Evolutionary conservation across 495 filamentous ascomycete genomes (phyloP).

Genomic region (Baudoinia panamericana): DNA sequence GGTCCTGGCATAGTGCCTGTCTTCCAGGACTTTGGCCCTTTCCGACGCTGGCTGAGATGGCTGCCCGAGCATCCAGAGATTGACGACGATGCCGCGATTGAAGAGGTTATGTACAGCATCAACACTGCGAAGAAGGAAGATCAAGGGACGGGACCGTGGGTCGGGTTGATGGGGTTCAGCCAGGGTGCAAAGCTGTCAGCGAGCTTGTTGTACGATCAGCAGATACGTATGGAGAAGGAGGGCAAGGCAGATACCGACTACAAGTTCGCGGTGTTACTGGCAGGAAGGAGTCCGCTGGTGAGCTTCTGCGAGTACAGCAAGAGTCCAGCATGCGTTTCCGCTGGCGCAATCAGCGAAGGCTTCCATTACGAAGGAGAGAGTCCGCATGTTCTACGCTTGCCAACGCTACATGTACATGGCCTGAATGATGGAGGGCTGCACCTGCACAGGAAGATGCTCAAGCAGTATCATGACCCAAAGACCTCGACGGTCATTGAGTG

Average conservation of each 20-base stretch:
- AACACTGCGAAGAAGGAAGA: constrained; percentile 28
- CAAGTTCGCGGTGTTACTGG: constrained; percentile 38
- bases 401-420: constrained; percentile 53
- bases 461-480: constrained; percentile 37
- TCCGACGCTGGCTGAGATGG: constrained; percentile 46
- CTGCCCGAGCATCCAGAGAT: constrained; percentile 34
- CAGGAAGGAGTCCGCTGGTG: constrained; percentile 44
- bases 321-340: constrained; percentile 21
- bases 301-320: constrained; percentile 30
- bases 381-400: constrained; percentile 33
- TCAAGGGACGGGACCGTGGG: constrained; percentile 40
- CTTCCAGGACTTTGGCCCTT: constrained; percentile 43
- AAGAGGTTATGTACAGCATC: constrained; percentile 28
- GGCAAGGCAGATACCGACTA: constrained; percentile 23
- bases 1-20: constrained; percentile 41
- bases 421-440: constrained; percentile 41
- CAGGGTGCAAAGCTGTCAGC: constrained; percentile 50
- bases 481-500: constrained; percentile 42
- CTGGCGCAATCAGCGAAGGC: constrained; percentile 29
- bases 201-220: constrained; percentile 33
- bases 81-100: constrained; percentile 31
- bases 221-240: constrained; percentile 24
- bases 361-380: constrained; percentile 25
- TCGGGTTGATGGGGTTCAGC: constrained; percentile 41
- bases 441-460: constrained; percentile 37